Conservation (phyloP, 306 rosid species). For the Trifolium fragiferum region DNA sequence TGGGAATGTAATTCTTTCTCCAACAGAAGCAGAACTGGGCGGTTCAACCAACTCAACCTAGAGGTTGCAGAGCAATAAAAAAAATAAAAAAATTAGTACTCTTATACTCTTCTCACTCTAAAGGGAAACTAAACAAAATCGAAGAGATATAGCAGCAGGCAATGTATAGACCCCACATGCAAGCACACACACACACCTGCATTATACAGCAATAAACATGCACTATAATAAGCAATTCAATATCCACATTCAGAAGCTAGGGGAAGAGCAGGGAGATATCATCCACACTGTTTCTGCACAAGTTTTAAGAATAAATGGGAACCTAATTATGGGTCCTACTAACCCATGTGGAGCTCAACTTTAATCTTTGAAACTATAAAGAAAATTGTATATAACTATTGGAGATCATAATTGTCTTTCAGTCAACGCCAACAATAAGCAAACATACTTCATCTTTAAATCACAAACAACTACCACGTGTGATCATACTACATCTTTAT, state of each 20-base stretch:
- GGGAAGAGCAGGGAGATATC: slow-evolving; percentile 6
- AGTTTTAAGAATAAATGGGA: slow-evolving; percentile 1
- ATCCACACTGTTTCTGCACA: neutral
- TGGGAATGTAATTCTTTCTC: slow-evolving; percentile 73
- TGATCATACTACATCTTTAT: slow-evolving; percentile 1
- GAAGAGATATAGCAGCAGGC: neutral
- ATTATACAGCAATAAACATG: neutral
- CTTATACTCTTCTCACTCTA: neutral
- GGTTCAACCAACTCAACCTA: slow-evolving; percentile 94
- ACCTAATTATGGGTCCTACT: slow-evolving; percentile 11
- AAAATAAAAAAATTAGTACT: slow-evolving; percentile 8
- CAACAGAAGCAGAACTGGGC: slow-evolving; percentile 68
- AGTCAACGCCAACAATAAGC: slow-evolving; percentile 9
- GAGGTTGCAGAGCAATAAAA: slow-evolving; percentile 11
- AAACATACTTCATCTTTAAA: slow-evolving; percentile 6
- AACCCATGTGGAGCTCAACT: slow-evolving; percentile 20
- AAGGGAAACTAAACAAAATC: slow-evolving; percentile 9
- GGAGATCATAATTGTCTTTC: slow-evolving; percentile 6
- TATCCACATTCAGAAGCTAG: slow-evolving; percentile 15
- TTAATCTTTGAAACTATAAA: slow-evolving; percentile 6
- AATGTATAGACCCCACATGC: neutral
- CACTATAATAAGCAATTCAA: slow-evolving; percentile 5
- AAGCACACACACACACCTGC: neutral
- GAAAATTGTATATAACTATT: neutral
- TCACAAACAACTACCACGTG: neutral